phyloP scores from a whole-genome alignment of 2,329 filamentous ascomycete species.

The Ophiostoma piceae region DNA sequence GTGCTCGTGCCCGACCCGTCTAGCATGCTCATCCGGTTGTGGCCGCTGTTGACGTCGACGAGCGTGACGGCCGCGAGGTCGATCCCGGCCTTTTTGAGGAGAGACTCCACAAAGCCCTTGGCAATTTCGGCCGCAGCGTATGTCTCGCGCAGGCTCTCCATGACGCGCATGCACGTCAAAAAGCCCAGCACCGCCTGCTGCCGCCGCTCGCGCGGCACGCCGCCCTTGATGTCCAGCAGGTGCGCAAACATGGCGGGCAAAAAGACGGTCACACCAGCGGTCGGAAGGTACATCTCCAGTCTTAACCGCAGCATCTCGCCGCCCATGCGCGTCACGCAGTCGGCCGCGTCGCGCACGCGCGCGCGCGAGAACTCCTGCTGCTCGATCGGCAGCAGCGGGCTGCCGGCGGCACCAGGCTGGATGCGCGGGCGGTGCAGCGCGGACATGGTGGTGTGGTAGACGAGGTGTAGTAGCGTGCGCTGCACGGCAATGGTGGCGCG shows the following conservation, averaged over 20 bases:
- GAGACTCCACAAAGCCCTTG: constrained; percentile 89
- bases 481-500: constrained; percentile 61
- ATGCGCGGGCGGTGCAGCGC: constrained; percentile 90
- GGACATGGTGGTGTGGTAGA: constrained; percentile 86
- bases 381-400: constrained; percentile 49
- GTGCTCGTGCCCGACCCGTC: constrained; percentile 38
- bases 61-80: constrained; percentile 49
- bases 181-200: constrained; percentile 73
- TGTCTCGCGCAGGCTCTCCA: constrained; percentile 79
- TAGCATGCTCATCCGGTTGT: constrained; percentile 10
- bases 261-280: constrained; percentile 84
- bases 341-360: constrained; percentile 76
- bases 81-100: constrained; percentile 80
- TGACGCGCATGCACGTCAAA: constrained; percentile 86
- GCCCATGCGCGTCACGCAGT: constrained; percentile 79
- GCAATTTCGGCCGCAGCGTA: constrained; percentile 94
- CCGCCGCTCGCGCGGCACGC: constrained; percentile 68
- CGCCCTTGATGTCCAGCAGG: constrained; percentile 84
- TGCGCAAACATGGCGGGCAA: constrained; percentile 92
- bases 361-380: constrained; percentile 74
- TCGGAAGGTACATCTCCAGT: constrained; percentile 75
- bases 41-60: constrained; percentile 30
- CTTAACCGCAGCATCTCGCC: constrained; percentile 66
- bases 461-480: constrained; percentile 83
- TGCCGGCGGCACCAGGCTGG: constrained; percentile 62